phyloP scores from a whole-genome alignment of 2,329 filamentous ascomycete species.

The Apiospora aurea region DNA sequence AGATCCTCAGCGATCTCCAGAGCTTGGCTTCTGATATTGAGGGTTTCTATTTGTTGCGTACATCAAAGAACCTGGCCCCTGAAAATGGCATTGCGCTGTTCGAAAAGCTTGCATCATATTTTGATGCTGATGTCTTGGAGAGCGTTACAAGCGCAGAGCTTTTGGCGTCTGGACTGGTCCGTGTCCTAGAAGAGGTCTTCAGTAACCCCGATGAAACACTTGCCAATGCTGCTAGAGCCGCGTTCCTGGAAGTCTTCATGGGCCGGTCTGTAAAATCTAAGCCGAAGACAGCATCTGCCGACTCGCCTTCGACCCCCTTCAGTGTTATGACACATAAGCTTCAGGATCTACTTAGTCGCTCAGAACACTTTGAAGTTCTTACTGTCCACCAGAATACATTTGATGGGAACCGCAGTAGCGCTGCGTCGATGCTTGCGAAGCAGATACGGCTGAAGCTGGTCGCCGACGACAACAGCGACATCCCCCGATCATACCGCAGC shows the following conservation, averaged over 20 bases:
- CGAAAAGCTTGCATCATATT: slow-evolving; percentile 78
- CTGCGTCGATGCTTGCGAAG: slow-evolving; percentile 94
- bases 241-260: slow-evolving; percentile 95
- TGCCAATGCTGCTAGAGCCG: slow-evolving; percentile 74
- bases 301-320: slow-evolving; percentile 82
- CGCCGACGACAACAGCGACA: slow-evolving; percentile 89
- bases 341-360: slow-evolving; percentile 93
- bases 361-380: slow-evolving; percentile 96
- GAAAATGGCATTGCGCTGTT: slow-evolving; percentile 73
- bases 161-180: slow-evolving; percentile 87
- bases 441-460: slow-evolving; percentile 89
- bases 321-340: slow-evolving; percentile 92
- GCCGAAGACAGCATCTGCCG: slow-evolving; percentile 67
- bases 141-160: slow-evolving; percentile 96
- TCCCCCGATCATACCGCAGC: slow-evolving; percentile 85
- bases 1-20: slow-evolving; percentile 78
- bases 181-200: slow-evolving; percentile 82
- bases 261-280: slow-evolving; percentile 71
- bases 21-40: slow-evolving; percentile 75
- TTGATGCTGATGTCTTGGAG: slow-evolving; percentile 86
- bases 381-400: slow-evolving; percentile 94
- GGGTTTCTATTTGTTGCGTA: slow-evolving; percentile 69
- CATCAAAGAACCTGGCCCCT: slow-evolving; percentile 51
- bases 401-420: slow-evolving; percentile 88
- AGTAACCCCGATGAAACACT: slow-evolving; percentile 70